Evolutionary conservation across 352 stramenopile genomes (phyloP), one percentile per base, ranked within the genome.

Genomic region (Globisporangium barbulae): DNA sequence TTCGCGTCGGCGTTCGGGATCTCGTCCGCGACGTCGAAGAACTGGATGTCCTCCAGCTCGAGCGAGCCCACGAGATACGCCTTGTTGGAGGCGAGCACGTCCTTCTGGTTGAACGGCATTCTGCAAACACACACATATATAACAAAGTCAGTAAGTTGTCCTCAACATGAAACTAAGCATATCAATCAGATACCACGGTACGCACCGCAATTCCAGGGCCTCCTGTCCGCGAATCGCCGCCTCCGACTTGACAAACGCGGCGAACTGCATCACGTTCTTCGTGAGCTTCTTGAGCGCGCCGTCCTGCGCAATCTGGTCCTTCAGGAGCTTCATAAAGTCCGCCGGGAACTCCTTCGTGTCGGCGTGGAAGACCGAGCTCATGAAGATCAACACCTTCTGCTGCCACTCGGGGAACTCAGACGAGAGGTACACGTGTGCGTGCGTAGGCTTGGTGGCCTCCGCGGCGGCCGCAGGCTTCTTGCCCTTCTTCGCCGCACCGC

Each of bases 191-290:
- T 28, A 37, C 58, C 33, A 54, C 2, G 19, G 12, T 2, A 64
- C 73, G 58, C 79, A 92, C 75, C 89, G 87, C 47, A 97, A 81
- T 66, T 98, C 96, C 59, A 99, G 81, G 39, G 93, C 95, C 61
- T 97, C 90, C 50, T 85, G 74, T 58, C 97, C 97, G 63, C 97
- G 90, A 62, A 98, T 81, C 55, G 91, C 76, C 28, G 89, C 91
- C 70, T 99, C 95, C 28, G 83, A 84, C 79, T 98, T 98, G 66
- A 98, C 87, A 52, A 98, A 99, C 28, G 92, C 90, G 63, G 89
- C 96, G 67, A 99, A 98, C 72, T 99, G 97, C 97, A 99, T 99
- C 31, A 96, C 85, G 65, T 97, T 93, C 84, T 98, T 99, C 15
- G 84, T 96, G 15, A 95, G 70, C 72, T 88, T 92, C 81, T 94